Percentiles rank a stretch among this genome's conserved stretches.
phyloP scores from a whole-genome alignment of 768 basidiomycete genomes.

The Termitomyces eurrhizus region DNA sequence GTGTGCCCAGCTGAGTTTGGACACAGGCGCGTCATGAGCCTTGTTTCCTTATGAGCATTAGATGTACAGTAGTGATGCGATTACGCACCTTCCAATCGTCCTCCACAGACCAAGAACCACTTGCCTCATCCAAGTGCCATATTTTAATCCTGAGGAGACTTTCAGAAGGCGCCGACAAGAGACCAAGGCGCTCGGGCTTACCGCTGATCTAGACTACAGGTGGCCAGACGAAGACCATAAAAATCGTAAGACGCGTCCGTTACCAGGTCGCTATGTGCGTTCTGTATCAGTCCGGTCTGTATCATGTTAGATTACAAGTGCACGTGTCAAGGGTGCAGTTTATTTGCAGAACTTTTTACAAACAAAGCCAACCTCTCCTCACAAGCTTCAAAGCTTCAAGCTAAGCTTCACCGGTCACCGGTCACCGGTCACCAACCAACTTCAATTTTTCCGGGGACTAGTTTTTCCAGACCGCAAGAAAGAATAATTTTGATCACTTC shows the following conservation, averaged over 20 bases:
- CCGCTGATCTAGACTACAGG: constrained; percentile 82
- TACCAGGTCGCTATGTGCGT: constrained; percentile 75
- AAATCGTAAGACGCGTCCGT: constrained; percentile 90
- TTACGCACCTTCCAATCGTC: constrained; percentile 85
- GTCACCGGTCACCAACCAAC: too few relatives aligned
- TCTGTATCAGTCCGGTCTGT: constrained; percentile 75
- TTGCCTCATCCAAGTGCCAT: constrained; percentile 73
- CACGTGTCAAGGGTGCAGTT: not conserved
- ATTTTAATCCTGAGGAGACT: constrained; percentile 66
- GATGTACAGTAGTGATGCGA: not conserved
- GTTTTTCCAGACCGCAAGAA: not conserved
- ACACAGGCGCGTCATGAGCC: constrained; percentile 94
- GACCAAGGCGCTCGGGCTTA: constrained; percentile 26
- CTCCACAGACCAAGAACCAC: constrained; percentile 72
- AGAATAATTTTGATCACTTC: not conserved
- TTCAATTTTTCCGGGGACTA: not conserved
- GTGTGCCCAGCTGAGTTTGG: constrained; percentile 85
- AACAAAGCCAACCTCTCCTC: not conserved
- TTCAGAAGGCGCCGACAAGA: constrained; percentile 10
- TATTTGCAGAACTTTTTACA: not conserved
- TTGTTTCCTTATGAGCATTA: constrained; percentile 23
- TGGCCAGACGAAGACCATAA: constrained; percentile 80
- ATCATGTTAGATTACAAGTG: constrained; percentile 42
- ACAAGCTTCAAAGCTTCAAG: not conserved
- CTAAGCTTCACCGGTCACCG: not conserved